These are phyloP conservation scores for Ustilago shanxiensis DNA, from an alignment of 1,284 basidiomycete genomes.

Conservation along the genomic window DNA sequence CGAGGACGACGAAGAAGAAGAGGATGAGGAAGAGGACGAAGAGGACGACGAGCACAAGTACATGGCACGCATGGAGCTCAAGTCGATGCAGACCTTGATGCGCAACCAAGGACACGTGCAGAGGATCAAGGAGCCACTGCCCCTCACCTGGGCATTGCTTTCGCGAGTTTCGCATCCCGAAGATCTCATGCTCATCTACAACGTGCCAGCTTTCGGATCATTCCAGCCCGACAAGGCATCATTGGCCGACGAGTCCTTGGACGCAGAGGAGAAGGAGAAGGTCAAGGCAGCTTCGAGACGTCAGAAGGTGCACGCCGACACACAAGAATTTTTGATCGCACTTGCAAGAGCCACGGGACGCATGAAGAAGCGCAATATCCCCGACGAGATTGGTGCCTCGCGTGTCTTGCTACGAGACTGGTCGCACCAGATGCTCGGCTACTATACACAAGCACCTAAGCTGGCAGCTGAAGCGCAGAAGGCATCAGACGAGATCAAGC, in stretches of 20 bases:
- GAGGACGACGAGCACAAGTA: slow-evolving; percentile 47
- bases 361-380: slow-evolving; percentile 60
- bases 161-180: slow-evolving; percentile 58
- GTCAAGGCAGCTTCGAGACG: slow-evolving; percentile 40
- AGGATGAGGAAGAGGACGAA: slow-evolving; percentile 38
- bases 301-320: slow-evolving; percentile 60
- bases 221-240: slow-evolving; percentile 51
- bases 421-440: slow-evolving; percentile 61
- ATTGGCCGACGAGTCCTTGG: slow-evolving; percentile 47
- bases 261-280: slow-evolving; percentile 42
- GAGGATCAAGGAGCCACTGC: slow-evolving; percentile 64
- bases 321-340: slow-evolving; percentile 65
- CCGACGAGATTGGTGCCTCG: slow-evolving; percentile 61
- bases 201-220: slow-evolving; percentile 65
- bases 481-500: slow-evolving; percentile 32
- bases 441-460: slow-evolving; percentile 61
- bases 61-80: slow-evolving; percentile 47
- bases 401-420: slow-evolving; percentile 65
- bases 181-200: slow-evolving; percentile 66
- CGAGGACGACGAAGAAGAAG: slow-evolving; percentile 26
- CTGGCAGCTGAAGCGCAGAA: slow-evolving; percentile 40
- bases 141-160: slow-evolving; percentile 58
- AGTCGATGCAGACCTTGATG: slow-evolving; percentile 59
- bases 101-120: slow-evolving; percentile 66
- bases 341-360: slow-evolving; percentile 61